phyloP scores from a whole-genome alignment of 306 rosid genomes.

The Quercus mongolica region DNA sequence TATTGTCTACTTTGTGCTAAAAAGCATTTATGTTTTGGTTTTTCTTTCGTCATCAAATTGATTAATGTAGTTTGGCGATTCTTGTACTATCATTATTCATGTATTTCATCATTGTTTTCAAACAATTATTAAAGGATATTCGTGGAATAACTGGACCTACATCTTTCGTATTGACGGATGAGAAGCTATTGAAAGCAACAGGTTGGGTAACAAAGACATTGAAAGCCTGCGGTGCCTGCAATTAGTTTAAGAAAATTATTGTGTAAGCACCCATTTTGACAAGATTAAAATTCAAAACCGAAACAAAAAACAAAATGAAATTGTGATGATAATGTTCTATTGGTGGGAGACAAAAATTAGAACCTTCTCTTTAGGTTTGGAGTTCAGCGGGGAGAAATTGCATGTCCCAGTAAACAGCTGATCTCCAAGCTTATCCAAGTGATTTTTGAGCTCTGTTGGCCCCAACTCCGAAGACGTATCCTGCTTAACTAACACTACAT shows the following conservation, averaged over 20 bases:
- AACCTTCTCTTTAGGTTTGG: slow-evolving; percentile 48
- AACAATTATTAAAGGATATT: background rate
- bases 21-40: too few species aligned
- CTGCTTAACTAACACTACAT: slow-evolving; percentile 70
- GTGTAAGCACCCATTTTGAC: background rate
- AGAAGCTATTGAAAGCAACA: slow-evolving; percentile 43
- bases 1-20: too few species aligned
- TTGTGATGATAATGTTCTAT: background rate
- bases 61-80: background rate
- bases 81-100: too few species aligned
- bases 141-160: slow-evolving; percentile 41
- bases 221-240: slow-evolving; percentile 74
- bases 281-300: background rate
- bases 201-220: slow-evolving; percentile 57
- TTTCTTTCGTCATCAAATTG: background rate
- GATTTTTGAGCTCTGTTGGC: slow-evolving; percentile 61
- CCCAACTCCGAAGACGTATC: slow-evolving; percentile 55
- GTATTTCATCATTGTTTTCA: too few species aligned
- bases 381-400: slow-evolving; percentile 45
- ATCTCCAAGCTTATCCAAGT: slow-evolving; percentile 84
- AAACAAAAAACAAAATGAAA: background rate
- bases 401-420: slow-evolving; percentile 87
- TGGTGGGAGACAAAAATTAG: background rate
- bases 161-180: slow-evolving; percentile 59
- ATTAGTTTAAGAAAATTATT: background rate